A percentile compares a stretch with the other conserved stretches of the same genome.
phyloP scores from a whole-genome alignment of 1,139 yeast species.

The Protomyces arabidopsidicola region DNA sequence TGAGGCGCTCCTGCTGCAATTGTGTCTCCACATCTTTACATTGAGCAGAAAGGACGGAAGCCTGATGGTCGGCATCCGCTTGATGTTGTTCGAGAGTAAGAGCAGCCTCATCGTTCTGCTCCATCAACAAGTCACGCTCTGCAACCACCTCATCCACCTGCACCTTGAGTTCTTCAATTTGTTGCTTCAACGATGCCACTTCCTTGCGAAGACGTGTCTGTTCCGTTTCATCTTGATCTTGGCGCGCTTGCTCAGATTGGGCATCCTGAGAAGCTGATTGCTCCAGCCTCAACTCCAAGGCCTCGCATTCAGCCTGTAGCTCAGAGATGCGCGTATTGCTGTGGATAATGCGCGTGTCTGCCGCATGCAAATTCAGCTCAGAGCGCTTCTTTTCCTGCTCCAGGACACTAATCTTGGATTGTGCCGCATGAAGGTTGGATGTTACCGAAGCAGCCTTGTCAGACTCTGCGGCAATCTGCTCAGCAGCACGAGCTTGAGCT shows the following conservation, averaged over 20 bases:
- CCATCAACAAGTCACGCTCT: constrained; percentile 13
- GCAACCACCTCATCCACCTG: constrained; percentile 22
- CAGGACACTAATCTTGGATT: neutral
- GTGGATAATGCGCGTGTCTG: constrained; percentile 2
- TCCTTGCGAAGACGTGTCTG: constrained; percentile 8
- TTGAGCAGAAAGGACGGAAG: neutral
- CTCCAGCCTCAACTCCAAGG: constrained; percentile 1
- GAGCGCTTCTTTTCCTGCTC: constrained; percentile 20
- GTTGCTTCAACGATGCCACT: neutral
- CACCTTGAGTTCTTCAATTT: constrained; percentile 1
- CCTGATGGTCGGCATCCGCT: neutral
- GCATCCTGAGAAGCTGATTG: neutral
- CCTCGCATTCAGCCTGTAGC: constrained; percentile 2
- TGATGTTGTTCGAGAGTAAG: neutral
- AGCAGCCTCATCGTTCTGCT: constrained; percentile 14
- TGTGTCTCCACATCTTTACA: neutral
- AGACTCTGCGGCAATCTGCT: neutral
- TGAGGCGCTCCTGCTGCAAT: neutral
- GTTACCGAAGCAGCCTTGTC: neutral
- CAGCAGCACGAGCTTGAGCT: neutral
- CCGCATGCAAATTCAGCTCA: neutral
- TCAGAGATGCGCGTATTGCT: constrained; percentile 1
- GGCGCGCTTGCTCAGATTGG: neutral
- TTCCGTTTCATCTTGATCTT: constrained; percentile 1
- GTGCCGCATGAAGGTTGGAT: neutral